Base-by-base conservation (phyloP, 371 early-diverging fungal genomes). In the Basidiobolus heterosporus region DNA sequence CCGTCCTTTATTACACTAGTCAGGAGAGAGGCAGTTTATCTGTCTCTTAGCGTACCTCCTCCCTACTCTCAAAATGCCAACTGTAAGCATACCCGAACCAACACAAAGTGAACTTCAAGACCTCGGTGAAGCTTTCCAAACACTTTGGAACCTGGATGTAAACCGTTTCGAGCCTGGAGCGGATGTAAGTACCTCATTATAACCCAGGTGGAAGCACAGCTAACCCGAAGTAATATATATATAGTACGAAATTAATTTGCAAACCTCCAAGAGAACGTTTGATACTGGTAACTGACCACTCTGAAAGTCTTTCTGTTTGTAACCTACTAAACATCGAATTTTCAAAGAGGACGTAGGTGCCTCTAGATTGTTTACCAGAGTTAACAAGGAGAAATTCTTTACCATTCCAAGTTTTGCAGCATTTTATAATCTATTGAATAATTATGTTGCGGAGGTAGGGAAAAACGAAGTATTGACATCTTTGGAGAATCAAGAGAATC, bases 371-470 rank as follows among this genome's bases (percentile, higher is more conserved):
- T 72, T 72, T 47, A 21, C 47, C 20, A 37, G 46, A 11, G 58
- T 70, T 4, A 42, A 56, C 38, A 40, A 43, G n/a, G 7, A 42
- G 11, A 43, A 52, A 19, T 53, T 64, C n/a, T 9, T 46, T 30
- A 18, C 45, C 19, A 39, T 44, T 2, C 69, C 67, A 3, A 62
- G 67, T 1, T 67, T 49, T 49, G 46, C 46, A 15, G 38, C 38
- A 9, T 72, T 72, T 38, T 45, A 49, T 44, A 40, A 19, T 13
- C 55, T 72, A 16, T 57, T 72, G 35, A 58, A 67, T 49, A 69
- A 69, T 51, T 72, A 67, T 44, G 44, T 45, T 14, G 40, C 56
- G 5, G 44, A 54, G 19, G 56, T 51, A 1, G 72, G 72, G 8
- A 53, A 58, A 13, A 46, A 50, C 1, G 72, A 72, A 46, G 38